These are phyloP conservation scores for Dissoconium aciculare DNA, from an alignment of 2,329 filamentous ascomycete species.

Conservation along the genomic window DNA sequence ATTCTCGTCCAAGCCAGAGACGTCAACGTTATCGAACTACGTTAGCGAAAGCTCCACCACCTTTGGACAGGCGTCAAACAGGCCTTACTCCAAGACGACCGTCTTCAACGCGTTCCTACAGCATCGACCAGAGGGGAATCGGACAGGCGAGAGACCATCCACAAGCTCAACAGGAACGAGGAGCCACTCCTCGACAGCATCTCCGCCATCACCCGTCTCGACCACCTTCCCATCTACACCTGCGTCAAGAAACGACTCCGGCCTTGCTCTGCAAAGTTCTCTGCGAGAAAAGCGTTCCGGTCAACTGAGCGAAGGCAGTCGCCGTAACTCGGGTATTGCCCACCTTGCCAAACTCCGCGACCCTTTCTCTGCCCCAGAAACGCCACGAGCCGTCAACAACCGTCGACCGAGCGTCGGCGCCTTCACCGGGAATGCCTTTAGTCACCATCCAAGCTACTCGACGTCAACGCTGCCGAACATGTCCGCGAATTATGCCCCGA, in stretches of 20 bases:
- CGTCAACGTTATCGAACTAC: constrained; percentile 67
- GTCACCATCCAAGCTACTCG: constrained; percentile 47
- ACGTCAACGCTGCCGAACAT: constrained; percentile 45
- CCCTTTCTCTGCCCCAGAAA: background rate
- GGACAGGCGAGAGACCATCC: constrained; percentile 54
- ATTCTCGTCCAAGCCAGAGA: constrained; percentile 56
- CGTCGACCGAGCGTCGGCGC: too few relatives aligned
- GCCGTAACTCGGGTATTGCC: constrained; percentile 59
- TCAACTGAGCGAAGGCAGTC: constrained; percentile 62
- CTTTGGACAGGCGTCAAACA: constrained; percentile 51
- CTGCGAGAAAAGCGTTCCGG: constrained; percentile 88
- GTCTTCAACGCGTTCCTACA: constrained; percentile 87
- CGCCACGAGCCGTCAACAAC: too few relatives aligned
- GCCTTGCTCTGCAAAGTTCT: constrained; percentile 71
- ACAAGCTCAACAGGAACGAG: constrained; percentile 43
- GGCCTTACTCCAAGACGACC: constrained; percentile 41
- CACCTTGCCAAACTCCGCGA: constrained; percentile 1
- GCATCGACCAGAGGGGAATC: constrained; percentile 48
- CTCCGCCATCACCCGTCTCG: constrained; percentile 50
- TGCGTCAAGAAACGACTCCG: constrained; percentile 80
- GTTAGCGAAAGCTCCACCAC: constrained; percentile 78
- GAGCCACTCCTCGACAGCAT: constrained; percentile 26
- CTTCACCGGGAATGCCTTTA: too few relatives aligned
- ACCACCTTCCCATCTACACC: constrained; percentile 64
- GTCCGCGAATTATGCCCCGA: constrained; percentile 51